Base-by-base conservation (phyloP, 306 rosid genomes). In the Dryas alaskensis region DNA sequence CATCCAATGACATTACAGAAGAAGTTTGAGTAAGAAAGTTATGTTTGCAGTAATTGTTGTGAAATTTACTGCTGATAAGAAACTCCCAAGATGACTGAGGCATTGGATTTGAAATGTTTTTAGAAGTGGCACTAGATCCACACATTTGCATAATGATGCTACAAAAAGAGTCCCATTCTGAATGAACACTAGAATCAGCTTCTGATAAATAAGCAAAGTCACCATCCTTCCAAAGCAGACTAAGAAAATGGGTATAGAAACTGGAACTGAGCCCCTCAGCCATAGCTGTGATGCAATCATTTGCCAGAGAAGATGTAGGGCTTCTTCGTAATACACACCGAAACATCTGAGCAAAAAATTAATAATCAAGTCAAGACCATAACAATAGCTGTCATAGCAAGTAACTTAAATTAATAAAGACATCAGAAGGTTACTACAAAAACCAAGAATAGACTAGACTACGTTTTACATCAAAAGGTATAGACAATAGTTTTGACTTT, bases 241-340 rank as follows among this genome's bases (percentile, higher is more conserved):
- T 86, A 72, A 91, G 92, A 80, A 94, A 83, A 79, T 94, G 88
- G 74, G 81, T 66, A 67, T 86, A 91, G 83, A 88, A 88, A 73
- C 80, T 81, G 74, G 92, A 80, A 77, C 74, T 79, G 66, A 93
- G 89, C 75, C 97, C 96, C 86, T 88, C 92, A 44, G 98, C 91
- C 86, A 93, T 89, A 58, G 96, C 96, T 71, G 96, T 77, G 64
- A 91, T 81, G 84, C 98, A 93, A 76, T 93, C 98, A 88, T 87
- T 83, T 67, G 87, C 90, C 81, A 93, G 85, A 70, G 81, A 77
- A 73, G 94, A 89, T 44, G 89, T 81, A 69, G 98, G 98, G 73
- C 87, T 80, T 74, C 81, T 87, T 54, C 84, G 88, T 78, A 93
- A 84, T 60, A 87, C 87, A 77, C 98, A 93, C 80, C 97, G 85